A percentile compares a stretch with the other conserved stretches of the same genome.
phyloP scores from a whole-genome alignment of 2,329 filamentous ascomycete genomes.

The Epichloe elymi region DNA sequence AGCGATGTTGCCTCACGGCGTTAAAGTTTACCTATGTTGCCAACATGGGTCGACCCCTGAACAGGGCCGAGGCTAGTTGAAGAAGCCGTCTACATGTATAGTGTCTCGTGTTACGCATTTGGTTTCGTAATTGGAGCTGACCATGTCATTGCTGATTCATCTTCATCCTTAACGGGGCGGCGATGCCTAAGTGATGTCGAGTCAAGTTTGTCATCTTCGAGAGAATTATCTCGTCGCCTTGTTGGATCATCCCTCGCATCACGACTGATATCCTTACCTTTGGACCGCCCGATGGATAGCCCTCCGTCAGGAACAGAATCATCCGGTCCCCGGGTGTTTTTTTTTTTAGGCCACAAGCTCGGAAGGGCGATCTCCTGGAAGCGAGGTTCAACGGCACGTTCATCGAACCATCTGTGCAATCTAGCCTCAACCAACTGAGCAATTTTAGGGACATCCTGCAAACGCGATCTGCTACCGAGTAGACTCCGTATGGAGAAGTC shows the following conservation, averaged over 20 bases:
- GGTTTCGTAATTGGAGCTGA: constrained; percentile 27
- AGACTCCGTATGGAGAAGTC: constrained; percentile 72
- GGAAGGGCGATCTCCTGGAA: constrained; percentile 81
- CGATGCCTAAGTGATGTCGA: constrained; percentile 26
- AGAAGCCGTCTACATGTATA: not conserved
- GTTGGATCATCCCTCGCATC: constrained; percentile 37
- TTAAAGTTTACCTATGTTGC: not conserved
- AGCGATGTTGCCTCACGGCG: not conserved
- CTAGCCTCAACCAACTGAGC: constrained; percentile 70
- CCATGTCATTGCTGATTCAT: constrained; percentile 33
- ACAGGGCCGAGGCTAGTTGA: too few relatives aligned
- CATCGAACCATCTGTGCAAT: constrained; percentile 78
- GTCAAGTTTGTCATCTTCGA: constrained; percentile 29
- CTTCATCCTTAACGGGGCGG: constrained; percentile 23
- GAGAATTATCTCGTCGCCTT: constrained; percentile 27
- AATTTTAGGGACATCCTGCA: constrained; percentile 82
- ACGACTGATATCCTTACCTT: constrained; percentile 38
- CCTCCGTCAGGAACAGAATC: constrained; percentile 35
- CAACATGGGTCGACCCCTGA: not conserved
- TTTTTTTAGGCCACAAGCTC: constrained; percentile 72
- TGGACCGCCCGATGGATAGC: constrained; percentile 37
- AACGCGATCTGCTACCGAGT: constrained; percentile 62
- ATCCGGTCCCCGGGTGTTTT: constrained; percentile 64
- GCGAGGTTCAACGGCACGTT: constrained; percentile 70
- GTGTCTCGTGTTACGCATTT: not conserved